Evolutionary conservation across 2,329 filamentous ascomycete genomes (phyloP), one percentile per base, ranked within the genome.

Genomic region (Aurifilum marmelostoma): DNA sequence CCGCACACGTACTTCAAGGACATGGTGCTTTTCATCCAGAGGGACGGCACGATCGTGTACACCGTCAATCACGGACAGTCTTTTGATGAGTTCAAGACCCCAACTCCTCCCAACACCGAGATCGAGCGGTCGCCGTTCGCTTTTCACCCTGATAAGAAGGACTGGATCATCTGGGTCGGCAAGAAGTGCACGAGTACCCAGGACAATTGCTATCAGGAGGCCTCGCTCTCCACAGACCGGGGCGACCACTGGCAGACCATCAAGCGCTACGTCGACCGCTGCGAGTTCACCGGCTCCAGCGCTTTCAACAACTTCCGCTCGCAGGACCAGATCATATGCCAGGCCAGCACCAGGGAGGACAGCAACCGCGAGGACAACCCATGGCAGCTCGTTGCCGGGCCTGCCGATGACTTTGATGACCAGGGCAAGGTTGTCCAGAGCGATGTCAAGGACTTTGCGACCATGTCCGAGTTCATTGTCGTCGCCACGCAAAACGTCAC

Each of bases 401-500:
- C 65, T 29, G 97, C 91, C 78, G 85, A 92, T 58, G 89, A 97
- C 75, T 93, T 91, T 80, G 97, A 97, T 75, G 81, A 83, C 16
- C 86, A 90, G 71, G 86, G 89, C 74, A 82, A 83, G 18, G 82
- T 88, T 29, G 85, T 88, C 69, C 89, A 91, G 76, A 84, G 87
- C 32, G 87, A 94, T 70, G 91, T 97, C 56, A 88, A 91, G 74
- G 91, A 91, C 73, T 98, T 97, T 79, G 95, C 94, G 2, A 97
- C 92, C 6, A 98, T 97, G 95, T 91, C 92, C 52, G 96, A 99
- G 77, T 99, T 97, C 78, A 96, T 99, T 75, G 88, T 99, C 52
- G 91, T 97, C 63, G 94, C 94, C 1, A 90, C 91, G 7, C 86
- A 91, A 69, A 88, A 94, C 69, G 83, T 89, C 41, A 88, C 92